Percentiles rank a stretch among this genome's conserved stretches.
Evolutionary conservation across 345 rosid genomes (phyloP).

Genomic region (Capsella bursapastoris): DNA sequence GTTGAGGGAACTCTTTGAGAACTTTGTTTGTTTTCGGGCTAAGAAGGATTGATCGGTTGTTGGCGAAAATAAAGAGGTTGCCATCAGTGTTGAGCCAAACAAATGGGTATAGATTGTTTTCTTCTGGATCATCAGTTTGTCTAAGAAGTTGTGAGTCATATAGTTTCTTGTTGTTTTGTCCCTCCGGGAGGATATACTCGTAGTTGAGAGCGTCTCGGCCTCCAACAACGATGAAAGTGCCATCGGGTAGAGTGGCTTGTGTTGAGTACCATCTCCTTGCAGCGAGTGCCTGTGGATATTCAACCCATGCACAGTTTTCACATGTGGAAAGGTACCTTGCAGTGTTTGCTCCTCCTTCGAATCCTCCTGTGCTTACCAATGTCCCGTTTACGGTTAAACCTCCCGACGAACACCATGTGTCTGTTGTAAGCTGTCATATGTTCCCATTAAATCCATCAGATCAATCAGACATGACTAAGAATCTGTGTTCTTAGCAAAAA

Average conservation of each 20-base stretch:
- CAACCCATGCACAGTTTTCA: constrained; percentile 57
- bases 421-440: constrained; percentile 60
- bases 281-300: constrained; percentile 65
- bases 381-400: constrained; percentile 71
- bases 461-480: neutral
- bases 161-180: constrained; percentile 49
- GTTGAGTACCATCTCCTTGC: constrained; percentile 85
- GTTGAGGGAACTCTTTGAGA: constrained; percentile 63
- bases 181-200: constrained; percentile 69
- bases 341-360: constrained; percentile 62
- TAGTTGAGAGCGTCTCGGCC: constrained; percentile 75
- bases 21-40: constrained; percentile 52
- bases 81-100: constrained; percentile 83
- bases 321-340: constrained; percentile 55
- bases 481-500: too few relatives aligned
- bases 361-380: constrained; percentile 80
- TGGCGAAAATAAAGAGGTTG: constrained; percentile 80
- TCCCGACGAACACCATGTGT: constrained; percentile 98
- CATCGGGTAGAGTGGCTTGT: constrained; percentile 72
- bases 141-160: constrained; percentile 52
- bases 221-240: constrained; percentile 76
- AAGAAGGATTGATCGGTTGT: constrained; percentile 69
- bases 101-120: constrained; percentile 87
- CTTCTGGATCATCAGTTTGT: constrained; percentile 55
- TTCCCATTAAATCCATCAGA: constrained; percentile 22